A percentile compares a stretch with the other conserved stretches of the same genome.
Evolutionary conservation across 805 yeast species (phyloP).

Genomic region (Danielozyma ontarioensis): DNA sequence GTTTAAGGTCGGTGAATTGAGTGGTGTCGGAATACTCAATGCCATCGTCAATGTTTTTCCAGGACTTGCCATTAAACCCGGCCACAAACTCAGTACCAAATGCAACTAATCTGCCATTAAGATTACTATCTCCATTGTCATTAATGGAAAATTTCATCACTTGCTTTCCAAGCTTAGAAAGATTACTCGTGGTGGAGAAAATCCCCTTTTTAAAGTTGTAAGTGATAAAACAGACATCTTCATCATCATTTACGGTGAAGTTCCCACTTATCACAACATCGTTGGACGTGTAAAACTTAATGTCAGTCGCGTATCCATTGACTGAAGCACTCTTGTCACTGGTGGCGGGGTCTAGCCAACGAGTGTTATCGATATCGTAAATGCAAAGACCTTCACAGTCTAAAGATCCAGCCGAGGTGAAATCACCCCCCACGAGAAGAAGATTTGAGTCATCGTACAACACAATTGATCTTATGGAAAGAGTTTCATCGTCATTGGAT

Average conservation of each 20-base stretch:
- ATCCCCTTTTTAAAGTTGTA: constrained; percentile 46
- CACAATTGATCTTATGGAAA: constrained; percentile 31
- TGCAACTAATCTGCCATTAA: constrained; percentile 36
- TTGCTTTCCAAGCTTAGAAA: constrained; percentile 16
- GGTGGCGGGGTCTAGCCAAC: constrained; percentile 48
- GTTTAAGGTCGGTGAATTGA: constrained; percentile 39
- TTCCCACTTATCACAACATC: constrained; percentile 48
- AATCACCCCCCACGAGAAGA: constrained; percentile 71
- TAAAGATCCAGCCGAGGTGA: constrained; percentile 51
- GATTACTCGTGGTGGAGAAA: constrained; percentile 12
- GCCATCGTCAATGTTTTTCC: constrained; percentile 40
- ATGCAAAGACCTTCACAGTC: constrained; percentile 63
- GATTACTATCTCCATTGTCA: constrained; percentile 28
- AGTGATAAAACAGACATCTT: constrained; percentile 40
- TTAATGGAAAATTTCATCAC: constrained; percentile 42
- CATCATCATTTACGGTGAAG: constrained; percentile 34
- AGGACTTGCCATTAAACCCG: constrained; percentile 43
- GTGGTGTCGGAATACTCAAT: constrained; percentile 25
- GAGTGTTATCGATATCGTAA: constrained; percentile 47
- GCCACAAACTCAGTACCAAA: constrained; percentile 29
- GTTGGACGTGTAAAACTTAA: constrained; percentile 40
- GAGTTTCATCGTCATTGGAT: constrained; percentile 35
- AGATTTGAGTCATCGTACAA: constrained; percentile 24
- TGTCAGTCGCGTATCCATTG: constrained; percentile 37
- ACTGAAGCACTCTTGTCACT: constrained; percentile 11